Base-by-base conservation (phyloP, 371 early-diverging fungal genomes). In the Mucor ambiguus region DNA sequence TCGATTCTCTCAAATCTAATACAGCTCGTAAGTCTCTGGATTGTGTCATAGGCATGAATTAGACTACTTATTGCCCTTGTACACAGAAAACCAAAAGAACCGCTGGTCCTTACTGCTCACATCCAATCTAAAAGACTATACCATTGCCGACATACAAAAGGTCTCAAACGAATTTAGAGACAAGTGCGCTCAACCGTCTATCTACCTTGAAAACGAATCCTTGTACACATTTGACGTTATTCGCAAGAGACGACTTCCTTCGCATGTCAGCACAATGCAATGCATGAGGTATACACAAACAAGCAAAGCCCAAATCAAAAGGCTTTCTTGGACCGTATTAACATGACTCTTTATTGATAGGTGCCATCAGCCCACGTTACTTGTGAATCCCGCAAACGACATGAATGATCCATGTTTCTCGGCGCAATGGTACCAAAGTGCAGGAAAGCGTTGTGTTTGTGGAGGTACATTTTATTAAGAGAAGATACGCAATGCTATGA, bases 371-470 rank as follows among this genome's bases (percentile, higher is more conserved):
- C 48, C 56, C 6, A 67, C 48, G 4, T 18, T 77, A 20, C 64
- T 74, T 12, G 29, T 66, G 24, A 28, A 68, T 60, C 41, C 58
- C 22, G 22, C n/a, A 54, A 35, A 28, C 14, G 61, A 64, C 14
- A 14, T 18, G 3, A 32, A 68, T 12, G 74, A 77, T 63, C 77
- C 77, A 18, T 68, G 68, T 32, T 65, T 70, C 4, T 72, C 66
- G 44, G 75, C 78, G 22, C 61, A 67, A 28, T 80, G 80, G 80
- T 75, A 71, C 44, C 77, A 71, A 55, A 75, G 74, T 69, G 26
- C 77, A 37, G 66, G 69, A 24, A 68, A 69, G 35, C 58, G 72
- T 14, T 80, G 80, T 69, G 55, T 80, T 18, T 80, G 80, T 61
- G 80, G 78, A 52, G 78, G 80, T n/a, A 46, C 73, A n/a, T 77